Conservation (phyloP, 108 stramenopile species). For the Cyclotella baltica region DNA sequence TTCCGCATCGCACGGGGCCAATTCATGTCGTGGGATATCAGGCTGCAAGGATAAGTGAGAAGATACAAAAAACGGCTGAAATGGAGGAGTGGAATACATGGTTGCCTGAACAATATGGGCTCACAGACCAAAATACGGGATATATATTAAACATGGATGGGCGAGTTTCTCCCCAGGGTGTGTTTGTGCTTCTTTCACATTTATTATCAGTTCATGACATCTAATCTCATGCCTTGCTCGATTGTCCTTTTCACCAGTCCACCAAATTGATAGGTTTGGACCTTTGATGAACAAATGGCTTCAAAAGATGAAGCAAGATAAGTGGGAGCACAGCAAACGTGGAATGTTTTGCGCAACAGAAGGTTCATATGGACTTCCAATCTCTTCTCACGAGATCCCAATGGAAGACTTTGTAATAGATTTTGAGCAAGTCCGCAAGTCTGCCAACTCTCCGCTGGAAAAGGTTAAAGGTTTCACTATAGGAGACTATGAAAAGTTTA, state of each 20-base stretch:
- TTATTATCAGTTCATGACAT: too few species aligned
- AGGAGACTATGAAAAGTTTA: slow-evolving; percentile 13
- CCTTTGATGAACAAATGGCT: slow-evolving; percentile 18
- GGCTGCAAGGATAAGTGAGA: slow-evolving; percentile 30
- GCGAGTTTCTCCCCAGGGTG: slow-evolving; percentile 22
- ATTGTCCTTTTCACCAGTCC: too few species aligned
- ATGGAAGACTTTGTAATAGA: slow-evolving; percentile 22
- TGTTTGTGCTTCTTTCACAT: too few species aligned
- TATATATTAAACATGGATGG: slow-evolving; percentile 44
- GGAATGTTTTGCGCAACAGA: not conserved
- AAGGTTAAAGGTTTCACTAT: slow-evolving; percentile 21
- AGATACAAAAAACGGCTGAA: not conserved
- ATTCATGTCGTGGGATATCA: slow-evolving; percentile 52
- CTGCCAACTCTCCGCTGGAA: slow-evolving; percentile 13
- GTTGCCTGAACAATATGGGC: slow-evolving; percentile 36
- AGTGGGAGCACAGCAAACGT: slow-evolving; percentile 25
- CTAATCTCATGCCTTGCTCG: too few species aligned
- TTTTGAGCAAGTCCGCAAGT: slow-evolving; percentile 13
- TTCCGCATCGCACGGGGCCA: slow-evolving; percentile 44
- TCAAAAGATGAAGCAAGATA: slow-evolving; percentile 19
- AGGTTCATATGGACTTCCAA: not conserved
- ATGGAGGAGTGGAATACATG: slow-evolving; percentile 34
- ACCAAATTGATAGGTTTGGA: slow-evolving; percentile 42
- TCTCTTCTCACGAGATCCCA: slow-evolving; percentile 2
- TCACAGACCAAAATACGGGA: slow-evolving; percentile 30